A percentile compares a stretch with the other conserved stretches of the same genome.
Evolutionary conservation across 805 yeast genomes (phyloP).

Genomic region (Pichia occidentalis): DNA sequence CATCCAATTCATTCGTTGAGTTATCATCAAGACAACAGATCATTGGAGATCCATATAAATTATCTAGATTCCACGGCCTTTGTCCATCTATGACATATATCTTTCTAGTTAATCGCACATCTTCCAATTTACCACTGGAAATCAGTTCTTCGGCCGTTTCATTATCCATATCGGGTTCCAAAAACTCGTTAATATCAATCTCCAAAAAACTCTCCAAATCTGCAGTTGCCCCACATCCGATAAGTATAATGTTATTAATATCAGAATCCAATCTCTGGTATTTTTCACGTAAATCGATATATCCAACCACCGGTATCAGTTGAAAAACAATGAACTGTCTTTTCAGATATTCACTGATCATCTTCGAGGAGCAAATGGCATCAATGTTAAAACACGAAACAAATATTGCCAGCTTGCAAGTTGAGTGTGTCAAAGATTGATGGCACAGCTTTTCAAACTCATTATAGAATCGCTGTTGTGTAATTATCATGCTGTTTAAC

Average conservation of each 20-base stretch:
- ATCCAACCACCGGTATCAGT: conserved; percentile 89
- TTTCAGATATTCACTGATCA: conserved; percentile 63
- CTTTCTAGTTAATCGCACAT: conserved; percentile 40
- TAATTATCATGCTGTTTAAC: conserved; percentile 77
- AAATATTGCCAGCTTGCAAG: conserved; percentile 80
- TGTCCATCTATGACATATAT: conserved; percentile 86
- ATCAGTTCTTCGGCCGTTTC: conserved; percentile 5
- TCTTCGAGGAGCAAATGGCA: conserved; percentile 82
- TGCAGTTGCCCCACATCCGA: conserved; percentile 93
- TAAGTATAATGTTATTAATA: conserved; percentile 63
- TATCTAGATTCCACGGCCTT: conserved; percentile 95
- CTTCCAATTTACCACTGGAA: neutral
- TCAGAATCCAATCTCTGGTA: conserved; percentile 63
- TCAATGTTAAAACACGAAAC: conserved; percentile 90
- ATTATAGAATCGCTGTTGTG: conserved; percentile 58
- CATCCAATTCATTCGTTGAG: conserved; percentile 49
- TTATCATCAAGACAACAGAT: conserved; percentile 89
- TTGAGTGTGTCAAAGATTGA: conserved; percentile 83
- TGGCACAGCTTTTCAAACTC: conserved; percentile 63
- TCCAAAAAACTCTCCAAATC: conserved; percentile 74
- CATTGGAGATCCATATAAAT: conserved; percentile 74
- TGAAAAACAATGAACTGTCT: conserved; percentile 83
- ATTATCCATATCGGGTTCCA: conserved; percentile 27
- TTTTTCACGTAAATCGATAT: conserved; percentile 63
- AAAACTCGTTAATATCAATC: conserved; percentile 48